phyloP scores from a whole-genome alignment of 768 basidiomycete species.

The Tricholoma sp. region DNA sequence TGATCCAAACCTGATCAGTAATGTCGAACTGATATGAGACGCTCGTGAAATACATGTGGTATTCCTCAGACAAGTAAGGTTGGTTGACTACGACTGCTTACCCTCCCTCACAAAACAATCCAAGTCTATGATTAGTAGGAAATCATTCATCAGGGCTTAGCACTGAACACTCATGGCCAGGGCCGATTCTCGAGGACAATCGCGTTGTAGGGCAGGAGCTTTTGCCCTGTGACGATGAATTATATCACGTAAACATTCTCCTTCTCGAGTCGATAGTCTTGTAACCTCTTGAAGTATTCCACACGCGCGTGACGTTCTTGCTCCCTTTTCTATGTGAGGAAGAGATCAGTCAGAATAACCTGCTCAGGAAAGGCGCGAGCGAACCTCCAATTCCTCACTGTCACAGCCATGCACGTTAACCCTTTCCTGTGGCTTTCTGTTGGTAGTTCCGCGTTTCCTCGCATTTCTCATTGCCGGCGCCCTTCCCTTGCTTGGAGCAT shows the following conservation, averaged over 20 bases:
- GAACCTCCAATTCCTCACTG: conserved; percentile 10
- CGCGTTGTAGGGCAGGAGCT: too few relatives aligned
- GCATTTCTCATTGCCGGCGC: conserved; percentile 8
- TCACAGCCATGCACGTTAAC: conserved; percentile 4
- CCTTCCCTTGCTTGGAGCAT: conserved; percentile 2
- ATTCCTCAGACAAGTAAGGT: too few relatives aligned
- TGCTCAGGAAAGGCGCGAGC: conserved; percentile 7
- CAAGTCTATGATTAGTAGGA: too few relatives aligned
- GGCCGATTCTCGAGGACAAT: too few relatives aligned
- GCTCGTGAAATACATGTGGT: too few relatives aligned
- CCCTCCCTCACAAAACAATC: too few relatives aligned
- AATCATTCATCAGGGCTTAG: too few relatives aligned
- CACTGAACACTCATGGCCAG: too few relatives aligned
- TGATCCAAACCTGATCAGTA: too few relatives aligned
- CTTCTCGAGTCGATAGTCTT: conserved; percentile 48
- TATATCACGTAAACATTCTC: conserved; percentile 57
- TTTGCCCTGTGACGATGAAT: conserved; percentile 10
- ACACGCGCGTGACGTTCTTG: conserved; percentile 44
- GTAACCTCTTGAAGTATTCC: conserved; percentile 49
- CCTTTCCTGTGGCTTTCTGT: conserved; percentile 2
- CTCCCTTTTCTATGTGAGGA: conserved; percentile 31
- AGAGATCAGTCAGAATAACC: neutral
- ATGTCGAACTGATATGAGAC: too few relatives aligned
- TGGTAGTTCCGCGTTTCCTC: neutral
- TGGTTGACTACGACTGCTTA: too few relatives aligned